phyloP scores from a whole-genome alignment of 495 filamentous ascomycete genomes.

The Lepidopterella palustris region DNA sequence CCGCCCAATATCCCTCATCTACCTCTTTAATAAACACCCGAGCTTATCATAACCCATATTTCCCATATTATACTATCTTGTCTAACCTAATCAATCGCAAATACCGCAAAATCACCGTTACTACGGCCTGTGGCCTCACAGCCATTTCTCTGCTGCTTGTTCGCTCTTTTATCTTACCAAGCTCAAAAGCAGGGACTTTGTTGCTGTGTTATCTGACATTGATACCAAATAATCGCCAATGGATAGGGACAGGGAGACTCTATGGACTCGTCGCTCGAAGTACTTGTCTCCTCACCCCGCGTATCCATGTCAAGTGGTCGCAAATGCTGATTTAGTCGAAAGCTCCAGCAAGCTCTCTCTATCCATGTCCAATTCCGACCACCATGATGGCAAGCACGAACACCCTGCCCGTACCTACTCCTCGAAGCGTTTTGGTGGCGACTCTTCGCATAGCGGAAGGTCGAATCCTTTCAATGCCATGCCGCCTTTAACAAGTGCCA shows the following conservation, averaged over 20 bases:
- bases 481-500: conserved; percentile 58
- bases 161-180: conserved; percentile 28
- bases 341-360: conserved; percentile 87
- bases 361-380: conserved; percentile 58
- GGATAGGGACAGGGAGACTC: conserved; percentile 58
- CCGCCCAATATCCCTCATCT: not conserved
- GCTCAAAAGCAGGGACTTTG: conserved; percentile 14
- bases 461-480: conserved; percentile 77
- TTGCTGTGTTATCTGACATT: not conserved
- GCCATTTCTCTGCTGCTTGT: conserved; percentile 21
- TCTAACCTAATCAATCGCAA: not conserved
- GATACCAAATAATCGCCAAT: conserved; percentile 13
- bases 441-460: conserved; percentile 70
- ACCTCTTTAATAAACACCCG: not conserved
- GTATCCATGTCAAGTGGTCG: not conserved
- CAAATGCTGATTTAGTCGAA: conserved; percentile 22
- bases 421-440: conserved; percentile 69
- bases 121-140: conserved; percentile 22
- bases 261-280: conserved; percentile 94
- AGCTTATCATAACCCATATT: not conserved
- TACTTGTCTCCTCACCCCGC: conserved; percentile 45
- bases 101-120: not conserved
- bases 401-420: conserved; percentile 58
- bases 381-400: conserved; percentile 55
- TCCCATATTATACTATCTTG: not conserved